Base-by-base conservation (phyloP, 352 stramenopile species). In the Phytophthora tentaculata region DNA sequence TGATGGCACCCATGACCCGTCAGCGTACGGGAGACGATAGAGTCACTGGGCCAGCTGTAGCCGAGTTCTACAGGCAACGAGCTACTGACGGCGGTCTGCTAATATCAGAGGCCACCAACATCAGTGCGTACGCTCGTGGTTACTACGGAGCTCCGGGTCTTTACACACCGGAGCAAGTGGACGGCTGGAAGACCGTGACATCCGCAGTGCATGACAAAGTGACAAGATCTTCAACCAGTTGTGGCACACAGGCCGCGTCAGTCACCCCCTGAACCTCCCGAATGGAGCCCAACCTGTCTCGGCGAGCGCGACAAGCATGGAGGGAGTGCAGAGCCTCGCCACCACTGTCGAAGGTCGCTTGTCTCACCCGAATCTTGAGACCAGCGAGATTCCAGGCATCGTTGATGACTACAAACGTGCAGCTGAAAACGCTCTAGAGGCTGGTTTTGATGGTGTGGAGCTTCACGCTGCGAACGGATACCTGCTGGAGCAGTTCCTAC, bases 401-500 rank as follows among this genome's bases (percentile, higher is more conserved):
- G 35, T 73, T 12, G 49, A 77, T 26, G 64, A 73, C 55, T 77
- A 77, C 64, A 77, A 67, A 24, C 56, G 35, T 22, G 64, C 64
- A 12, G 69, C 69, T 7, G 49, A 73, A 24, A 83, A 83, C 23
- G 77, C 84, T 7, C 76, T 91, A 28, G 67, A 89, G 35, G 92
- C 91, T 14, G 93, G 94, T 14, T 98, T 98, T 56, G 94, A 98
- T 52, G 91, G 92, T 32, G 80, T 98, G 23, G 90, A 98, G 58
- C 62, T 98, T 37, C 94, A 98, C 70, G 64, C 51, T 7, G 92
- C 89, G 14, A 97, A 98, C 67, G 93, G 92, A n/a, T 98, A 98
- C 61, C 71, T 98, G 35, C 68, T 98, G 55, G 90, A 98, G 69
- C 79, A 96, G 64, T 97, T 97, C 69, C 64, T 98, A 17, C 76